Evolutionary conservation across 148 eudicot species (phyloP).

Genomic region (Tetragonia tetragonoides): DNA sequence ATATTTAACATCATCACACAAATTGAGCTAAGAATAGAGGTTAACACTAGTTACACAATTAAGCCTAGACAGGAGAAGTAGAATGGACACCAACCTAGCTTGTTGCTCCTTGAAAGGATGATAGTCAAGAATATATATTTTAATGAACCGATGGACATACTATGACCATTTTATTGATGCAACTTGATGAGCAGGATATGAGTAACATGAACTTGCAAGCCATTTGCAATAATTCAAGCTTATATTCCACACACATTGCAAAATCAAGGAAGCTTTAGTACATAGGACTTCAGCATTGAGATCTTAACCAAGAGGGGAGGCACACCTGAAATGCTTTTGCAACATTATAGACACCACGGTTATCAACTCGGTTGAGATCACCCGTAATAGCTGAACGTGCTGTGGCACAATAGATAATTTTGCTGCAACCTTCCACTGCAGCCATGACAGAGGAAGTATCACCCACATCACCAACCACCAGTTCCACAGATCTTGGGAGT

Average conservation of each 20-base stretch:
- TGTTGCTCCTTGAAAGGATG: neutral
- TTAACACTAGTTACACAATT: neutral
- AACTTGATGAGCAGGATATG: neutral
- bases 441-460: slow-evolving; percentile 58
- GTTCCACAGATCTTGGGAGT: slow-evolving; percentile 94
- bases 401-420: slow-evolving; percentile 91
- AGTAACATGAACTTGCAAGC: neutral
- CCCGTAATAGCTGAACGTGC: slow-evolving; percentile 95
- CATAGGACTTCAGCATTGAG: neutral
- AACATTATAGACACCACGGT: slow-evolving; percentile 79
- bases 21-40: no score
- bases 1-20: neutral
- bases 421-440: slow-evolving; percentile 80
- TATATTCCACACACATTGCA: neutral
- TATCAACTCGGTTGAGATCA: slow-evolving; percentile 88
- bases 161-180: neutral
- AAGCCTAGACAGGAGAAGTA: neutral
- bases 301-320: neutral
- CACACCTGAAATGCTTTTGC: slow-evolving; percentile 91
- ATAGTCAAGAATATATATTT: neutral
- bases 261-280: neutral
- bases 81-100: neutral
- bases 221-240: neutral
- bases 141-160: neutral
- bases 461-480: slow-evolving; percentile 90